Conservation (phyloP, 1,139 yeast species). For the Lodderomyces elongisporus region DNA sequence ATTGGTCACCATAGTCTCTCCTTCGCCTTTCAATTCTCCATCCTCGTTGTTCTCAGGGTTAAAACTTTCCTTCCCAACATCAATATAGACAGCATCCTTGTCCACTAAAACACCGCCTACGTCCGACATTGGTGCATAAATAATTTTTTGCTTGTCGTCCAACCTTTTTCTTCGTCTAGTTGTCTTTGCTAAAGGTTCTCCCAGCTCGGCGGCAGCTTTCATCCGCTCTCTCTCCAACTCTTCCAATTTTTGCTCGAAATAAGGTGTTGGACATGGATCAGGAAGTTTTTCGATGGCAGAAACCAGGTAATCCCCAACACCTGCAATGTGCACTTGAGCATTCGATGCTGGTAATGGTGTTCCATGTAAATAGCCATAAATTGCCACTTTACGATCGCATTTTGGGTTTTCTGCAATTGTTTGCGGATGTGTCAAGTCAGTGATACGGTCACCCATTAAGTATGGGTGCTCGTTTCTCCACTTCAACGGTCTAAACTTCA, state of each 20-base stretch:
- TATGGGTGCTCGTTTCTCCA: constrained; percentile 99
- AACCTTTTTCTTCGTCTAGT: constrained; percentile 78
- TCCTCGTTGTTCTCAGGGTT: constrained; percentile 47
- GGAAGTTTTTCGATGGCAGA: constrained; percentile 81
- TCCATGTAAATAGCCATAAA: constrained; percentile 94
- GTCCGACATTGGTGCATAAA: constrained; percentile 99
- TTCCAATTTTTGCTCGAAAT: constrained; percentile 77
- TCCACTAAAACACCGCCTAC: constrained; percentile 97
- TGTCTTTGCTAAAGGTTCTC: constrained; percentile 50
- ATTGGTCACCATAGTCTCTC: constrained; percentile 75
- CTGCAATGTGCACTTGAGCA: constrained; percentile 89
- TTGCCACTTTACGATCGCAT: constrained; percentile 81
- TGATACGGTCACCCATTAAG: constrained; percentile 81
- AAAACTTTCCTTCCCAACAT: constrained; percentile 67
- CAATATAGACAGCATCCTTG: constrained; percentile 94
- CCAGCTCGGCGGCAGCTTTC: constrained; percentile 57
- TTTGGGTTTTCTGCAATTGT: constrained; percentile 72
- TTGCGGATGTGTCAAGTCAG: constrained; percentile 95
- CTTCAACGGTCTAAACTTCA: constrained; percentile 96
- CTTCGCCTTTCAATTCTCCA: constrained; percentile 61
- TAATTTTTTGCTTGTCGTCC: constrained; percentile 89
- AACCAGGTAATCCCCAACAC: constrained; percentile 85
- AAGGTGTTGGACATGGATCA: constrained; percentile 99
- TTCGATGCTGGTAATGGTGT: constrained; percentile 72
- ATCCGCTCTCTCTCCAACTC: constrained; percentile 69